phyloP scores from a whole-genome alignment of 306 rosid species.

The Cicer pinnatifidum region DNA sequence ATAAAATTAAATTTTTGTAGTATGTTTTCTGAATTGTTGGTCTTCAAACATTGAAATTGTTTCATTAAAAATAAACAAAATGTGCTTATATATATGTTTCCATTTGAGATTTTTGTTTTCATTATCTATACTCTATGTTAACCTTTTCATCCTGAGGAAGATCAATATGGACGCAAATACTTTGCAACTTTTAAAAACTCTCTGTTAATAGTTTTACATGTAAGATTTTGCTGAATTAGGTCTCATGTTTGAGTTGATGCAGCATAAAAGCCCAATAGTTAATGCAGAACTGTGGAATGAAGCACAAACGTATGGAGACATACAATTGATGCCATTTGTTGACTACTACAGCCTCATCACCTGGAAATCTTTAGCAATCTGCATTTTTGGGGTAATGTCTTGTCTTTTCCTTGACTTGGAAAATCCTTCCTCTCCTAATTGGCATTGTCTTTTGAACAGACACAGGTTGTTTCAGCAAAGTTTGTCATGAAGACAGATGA shows the following conservation, averaged over 20 bases:
- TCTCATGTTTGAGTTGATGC: constrained; percentile 54
- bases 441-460: constrained; percentile 63
- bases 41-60: constrained; percentile 8
- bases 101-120: constrained; percentile 32
- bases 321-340: constrained; percentile 97
- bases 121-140: background rate
- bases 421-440: constrained; percentile 45
- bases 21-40: constrained; percentile 31
- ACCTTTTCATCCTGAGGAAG: constrained; percentile 33
- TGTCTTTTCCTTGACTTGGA: constrained; percentile 43
- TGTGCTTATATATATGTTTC: constrained; percentile 22
- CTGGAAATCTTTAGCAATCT: constrained; percentile 95
- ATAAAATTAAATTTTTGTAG: constrained; percentile 14
- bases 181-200: constrained; percentile 13
- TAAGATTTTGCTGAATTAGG: constrained; percentile 41
- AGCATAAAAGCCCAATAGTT: constrained; percentile 94
- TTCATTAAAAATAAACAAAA: constrained; percentile 25
- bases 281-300: constrained; percentile 96
- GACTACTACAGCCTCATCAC: constrained; percentile 96
- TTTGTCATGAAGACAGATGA: constrained; percentile 98
- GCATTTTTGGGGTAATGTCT: constrained; percentile 87
- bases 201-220: constrained; percentile 27
- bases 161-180: constrained; percentile 13
- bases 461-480: constrained; percentile 91
- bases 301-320: constrained; percentile 87